Evolutionary conservation across 805 yeast species (phyloP).

Genomic region (Candida maesae): DNA sequence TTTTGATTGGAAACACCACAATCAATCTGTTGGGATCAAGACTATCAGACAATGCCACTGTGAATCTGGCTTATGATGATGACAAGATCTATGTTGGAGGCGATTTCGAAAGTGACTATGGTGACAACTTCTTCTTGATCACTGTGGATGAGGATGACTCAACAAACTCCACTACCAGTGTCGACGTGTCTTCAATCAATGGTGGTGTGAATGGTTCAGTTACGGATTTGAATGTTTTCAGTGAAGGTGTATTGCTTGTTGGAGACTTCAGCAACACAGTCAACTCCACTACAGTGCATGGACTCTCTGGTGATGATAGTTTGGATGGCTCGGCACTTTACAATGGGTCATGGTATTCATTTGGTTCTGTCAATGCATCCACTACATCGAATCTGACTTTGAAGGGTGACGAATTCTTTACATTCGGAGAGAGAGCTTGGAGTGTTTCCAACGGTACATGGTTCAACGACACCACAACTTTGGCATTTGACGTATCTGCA

Average conservation of each 20-base stretch:
- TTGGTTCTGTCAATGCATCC: constrained; percentile 32
- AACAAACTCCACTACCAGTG: constrained; percentile 16
- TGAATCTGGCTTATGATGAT: constrained; percentile 33
- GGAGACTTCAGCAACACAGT: constrained; percentile 44
- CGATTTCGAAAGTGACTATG: constrained; percentile 35
- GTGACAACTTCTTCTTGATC: constrained; percentile 37
- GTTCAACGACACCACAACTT: constrained; percentile 28
- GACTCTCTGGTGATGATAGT: constrained; percentile 26
- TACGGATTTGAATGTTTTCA: constrained; percentile 28
- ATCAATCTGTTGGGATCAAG: constrained; percentile 29
- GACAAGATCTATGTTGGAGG: constrained; percentile 46
- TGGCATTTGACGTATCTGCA: constrained; percentile 32
- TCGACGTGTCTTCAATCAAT: constrained; percentile 23
- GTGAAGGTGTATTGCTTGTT: constrained; percentile 37
- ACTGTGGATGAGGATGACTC: constrained; percentile 20
- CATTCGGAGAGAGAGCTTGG: constrained; percentile 41
- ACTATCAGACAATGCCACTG: constrained; percentile 37
- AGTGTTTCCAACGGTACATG: constrained; percentile 36
- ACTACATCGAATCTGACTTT: constrained; percentile 28
- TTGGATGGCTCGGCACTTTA: constrained; percentile 36
- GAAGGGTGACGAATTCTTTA: constrained; percentile 37
- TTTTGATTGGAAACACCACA: constrained; percentile 46
- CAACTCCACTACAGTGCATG: constrained; percentile 29
- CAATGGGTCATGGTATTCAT: constrained; percentile 39
- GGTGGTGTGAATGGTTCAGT: constrained; percentile 42